Conservation (phyloP, 495 filamentous ascomycete genomes). For the Amorphotheca resinae region DNA sequence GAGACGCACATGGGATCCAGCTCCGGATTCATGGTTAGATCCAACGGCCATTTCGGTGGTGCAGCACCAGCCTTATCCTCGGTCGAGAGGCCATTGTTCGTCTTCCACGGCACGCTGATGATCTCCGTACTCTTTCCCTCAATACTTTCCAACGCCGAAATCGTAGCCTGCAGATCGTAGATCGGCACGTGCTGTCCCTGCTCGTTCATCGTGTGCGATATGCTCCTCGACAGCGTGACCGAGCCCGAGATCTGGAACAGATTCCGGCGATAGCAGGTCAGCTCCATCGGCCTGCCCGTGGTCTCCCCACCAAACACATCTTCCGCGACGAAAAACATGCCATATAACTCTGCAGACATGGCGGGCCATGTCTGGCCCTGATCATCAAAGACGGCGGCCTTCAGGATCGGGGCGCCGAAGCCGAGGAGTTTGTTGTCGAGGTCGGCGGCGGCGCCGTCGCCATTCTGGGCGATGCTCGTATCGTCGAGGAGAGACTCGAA, state of each 20-base stretch:
- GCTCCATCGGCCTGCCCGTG: slow-evolving; percentile 53
- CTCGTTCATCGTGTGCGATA: slow-evolving; percentile 65
- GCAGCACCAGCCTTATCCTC: slow-evolving; percentile 38
- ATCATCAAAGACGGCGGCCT: slow-evolving; percentile 57
- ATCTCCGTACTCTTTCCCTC: slow-evolving; percentile 83
- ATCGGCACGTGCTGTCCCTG: slow-evolving; percentile 65
- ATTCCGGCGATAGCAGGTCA: slow-evolving; percentile 88
- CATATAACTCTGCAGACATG: slow-evolving; percentile 74
- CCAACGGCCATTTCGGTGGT: slow-evolving; percentile 47
- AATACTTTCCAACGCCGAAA: slow-evolving; percentile 82
- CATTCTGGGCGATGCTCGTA: slow-evolving; percentile 15
- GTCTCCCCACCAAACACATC: slow-evolving; percentile 39
- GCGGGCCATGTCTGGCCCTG: slow-evolving; percentile 35
- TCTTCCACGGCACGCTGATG: slow-evolving; percentile 90
- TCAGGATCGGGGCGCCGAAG: slow-evolving; percentile 59
- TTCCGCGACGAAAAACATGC: slow-evolving; percentile 93
- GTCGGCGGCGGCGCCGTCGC: slow-evolving; percentile 29
- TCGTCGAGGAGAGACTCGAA: slow-evolving; percentile 32
- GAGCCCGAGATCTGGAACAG: slow-evolving; percentile 81
- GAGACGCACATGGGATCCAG: slow-evolving; percentile 61
- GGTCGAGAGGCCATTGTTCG: slow-evolving; percentile 37
- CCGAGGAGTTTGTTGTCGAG: slow-evolving; percentile 70
- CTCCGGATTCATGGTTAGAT: slow-evolving; percentile 63
- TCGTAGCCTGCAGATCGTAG: slow-evolving; percentile 59
- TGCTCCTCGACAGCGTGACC: slow-evolving; percentile 59